Percentiles rank a stretch among this genome's conserved stretches.
These are phyloP conservation scores for Zygoascus meyerae DNA, from an alignment of 1,139 yeast genomes.

Conservation along the genomic window DNA sequence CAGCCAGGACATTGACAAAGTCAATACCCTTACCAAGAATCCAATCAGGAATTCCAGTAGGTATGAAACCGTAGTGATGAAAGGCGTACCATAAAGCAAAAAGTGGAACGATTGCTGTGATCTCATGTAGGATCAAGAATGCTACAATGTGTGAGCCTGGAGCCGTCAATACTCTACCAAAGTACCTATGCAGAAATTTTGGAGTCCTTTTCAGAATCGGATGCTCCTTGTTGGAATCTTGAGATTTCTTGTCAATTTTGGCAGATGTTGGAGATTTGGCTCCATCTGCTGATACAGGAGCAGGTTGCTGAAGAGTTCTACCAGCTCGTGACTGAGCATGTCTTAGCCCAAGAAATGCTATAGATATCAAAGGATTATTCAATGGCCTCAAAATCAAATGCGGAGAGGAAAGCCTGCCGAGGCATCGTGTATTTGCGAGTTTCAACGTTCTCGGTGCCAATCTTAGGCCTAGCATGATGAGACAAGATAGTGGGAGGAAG, in stretches of 20 bases:
- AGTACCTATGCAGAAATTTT: slow-evolving; percentile 45
- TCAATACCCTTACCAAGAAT: slow-evolving; percentile 56
- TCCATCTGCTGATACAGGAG: not conserved
- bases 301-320: not conserved
- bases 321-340: slow-evolving; percentile 6
- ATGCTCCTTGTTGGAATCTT: not conserved
- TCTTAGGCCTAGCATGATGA: not conserved
- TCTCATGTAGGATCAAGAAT: slow-evolving; percentile 74
- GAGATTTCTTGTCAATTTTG: not conserved
- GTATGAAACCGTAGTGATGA: slow-evolving; percentile 47
- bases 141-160: slow-evolving; percentile 69
- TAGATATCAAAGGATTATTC: too few relatives aligned
- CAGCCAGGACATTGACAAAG: slow-evolving; percentile 47
- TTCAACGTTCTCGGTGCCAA: not conserved
- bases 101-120: slow-evolving; percentile 77
- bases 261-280: not conserved
- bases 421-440: too few relatives aligned
- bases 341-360: not conserved
- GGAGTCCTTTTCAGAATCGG: slow-evolving; percentile 33
- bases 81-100: slow-evolving; percentile 70
- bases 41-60: slow-evolving; percentile 59
- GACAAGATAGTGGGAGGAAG: not conserved
- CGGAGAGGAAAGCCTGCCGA: too few relatives aligned
- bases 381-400: too few relatives aligned
- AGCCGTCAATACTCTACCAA: slow-evolving; percentile 47